phyloP scores from a whole-genome alignment of 2,329 filamentous ascomycete genomes.

The Aureobasidium leucospermi region DNA sequence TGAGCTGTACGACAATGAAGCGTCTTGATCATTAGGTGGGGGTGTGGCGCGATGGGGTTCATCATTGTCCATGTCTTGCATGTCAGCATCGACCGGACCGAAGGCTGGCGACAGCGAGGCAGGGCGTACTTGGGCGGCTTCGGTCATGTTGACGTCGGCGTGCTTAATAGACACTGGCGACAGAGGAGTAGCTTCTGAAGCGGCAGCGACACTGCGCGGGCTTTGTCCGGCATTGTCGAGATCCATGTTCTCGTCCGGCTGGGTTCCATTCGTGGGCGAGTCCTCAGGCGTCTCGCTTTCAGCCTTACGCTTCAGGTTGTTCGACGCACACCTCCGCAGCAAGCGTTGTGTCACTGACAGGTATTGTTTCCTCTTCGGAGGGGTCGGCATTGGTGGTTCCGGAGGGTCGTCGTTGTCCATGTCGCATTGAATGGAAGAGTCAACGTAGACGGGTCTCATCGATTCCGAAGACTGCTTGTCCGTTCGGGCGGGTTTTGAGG shows the following conservation, averaged over 20 bases:
- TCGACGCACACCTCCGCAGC: conserved; percentile 27
- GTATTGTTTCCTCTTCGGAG: conserved; percentile 20
- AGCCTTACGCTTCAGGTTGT: conserved; percentile 21
- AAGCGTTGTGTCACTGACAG: conserved; percentile 26
- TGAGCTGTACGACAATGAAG: neutral
- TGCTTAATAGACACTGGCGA: neutral
- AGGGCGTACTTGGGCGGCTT: neutral
- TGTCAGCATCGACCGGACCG: conserved; percentile 29
- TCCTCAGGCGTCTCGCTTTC: neutral
- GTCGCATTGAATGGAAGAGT: conserved; percentile 27
- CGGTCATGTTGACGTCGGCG: conserved; percentile 15
- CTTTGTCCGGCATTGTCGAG: conserved; percentile 15
- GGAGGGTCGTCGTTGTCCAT: conserved; percentile 26
- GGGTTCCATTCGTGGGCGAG: neutral
- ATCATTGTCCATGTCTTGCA: conserved; percentile 34
- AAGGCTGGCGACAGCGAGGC: conserved; percentile 4
- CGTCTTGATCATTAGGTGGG: neutral
- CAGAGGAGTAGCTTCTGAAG: neutral
- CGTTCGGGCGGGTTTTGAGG: neutral
- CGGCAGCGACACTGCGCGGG: neutral
- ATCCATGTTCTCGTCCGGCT: conserved; percentile 17
- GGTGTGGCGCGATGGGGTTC: neutral
- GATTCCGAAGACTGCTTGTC: neutral
- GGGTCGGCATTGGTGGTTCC: conserved; percentile 16
- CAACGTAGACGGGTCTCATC: conserved; percentile 25